A percentile compares a stretch with the other conserved stretches of the same genome.
These are phyloP conservation scores for Poterioochromonas sp. DNA, from an alignment of 352 stramenopile species.

Conservation along the genomic window DNA sequence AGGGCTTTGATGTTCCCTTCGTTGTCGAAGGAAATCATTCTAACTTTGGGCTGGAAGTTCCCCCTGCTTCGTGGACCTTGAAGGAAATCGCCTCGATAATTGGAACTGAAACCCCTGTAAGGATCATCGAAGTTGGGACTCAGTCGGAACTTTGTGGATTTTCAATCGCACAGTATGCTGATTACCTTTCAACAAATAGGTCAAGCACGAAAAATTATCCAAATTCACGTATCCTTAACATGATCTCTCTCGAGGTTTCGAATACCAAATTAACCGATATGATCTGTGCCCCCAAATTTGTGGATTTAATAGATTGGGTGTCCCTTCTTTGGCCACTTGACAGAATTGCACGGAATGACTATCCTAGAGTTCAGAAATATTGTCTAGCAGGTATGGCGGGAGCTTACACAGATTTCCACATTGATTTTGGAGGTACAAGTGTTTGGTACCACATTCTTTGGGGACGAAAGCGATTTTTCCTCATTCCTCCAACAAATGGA, in stretches of 20 bases:
- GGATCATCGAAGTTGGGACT: not conserved
- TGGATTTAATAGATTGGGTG: constrained; percentile 32
- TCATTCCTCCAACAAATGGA: constrained; percentile 39
- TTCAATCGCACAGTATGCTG: not conserved
- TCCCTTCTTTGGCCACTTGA: constrained; percentile 27
- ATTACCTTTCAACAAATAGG: not conserved
- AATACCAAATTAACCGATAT: constrained; percentile 11
- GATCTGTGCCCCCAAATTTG: not conserved
- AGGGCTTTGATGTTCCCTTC: not conserved
- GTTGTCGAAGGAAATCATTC: not conserved
- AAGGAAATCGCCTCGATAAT: not conserved
- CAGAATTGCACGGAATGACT: not conserved
- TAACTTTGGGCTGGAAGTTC: not conserved
- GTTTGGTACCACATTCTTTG: constrained; percentile 66
- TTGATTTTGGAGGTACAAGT: constrained; percentile 65
- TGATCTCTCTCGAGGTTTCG: constrained; percentile 36
- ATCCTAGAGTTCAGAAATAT: constrained; percentile 56
- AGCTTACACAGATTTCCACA: constrained; percentile 67
- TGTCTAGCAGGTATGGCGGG: constrained; percentile 58
- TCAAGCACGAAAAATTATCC: not conserved
- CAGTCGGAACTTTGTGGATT: not conserved
- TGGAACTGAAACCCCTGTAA: not conserved
- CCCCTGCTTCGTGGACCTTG: not conserved
- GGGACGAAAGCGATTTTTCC: constrained; percentile 57
- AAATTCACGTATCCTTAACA: constrained; percentile 26